These are phyloP conservation scores for Stephanodiscus minutulus DNA, from an alignment of 108 stramenopile species.

Conservation along the genomic window DNA sequence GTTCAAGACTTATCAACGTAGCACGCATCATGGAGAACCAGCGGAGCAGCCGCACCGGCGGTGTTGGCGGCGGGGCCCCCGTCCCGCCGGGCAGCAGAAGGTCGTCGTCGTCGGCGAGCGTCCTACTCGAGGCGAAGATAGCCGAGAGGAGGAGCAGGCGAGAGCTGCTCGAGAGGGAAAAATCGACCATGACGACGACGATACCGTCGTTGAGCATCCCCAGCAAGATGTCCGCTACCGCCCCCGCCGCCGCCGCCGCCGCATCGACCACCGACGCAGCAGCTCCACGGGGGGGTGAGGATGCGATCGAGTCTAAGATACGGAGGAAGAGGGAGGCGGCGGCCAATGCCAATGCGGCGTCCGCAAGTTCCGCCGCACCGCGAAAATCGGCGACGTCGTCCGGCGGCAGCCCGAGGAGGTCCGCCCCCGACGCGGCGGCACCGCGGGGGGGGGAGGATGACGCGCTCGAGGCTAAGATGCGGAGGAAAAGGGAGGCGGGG, in stretches of 20 bases:
- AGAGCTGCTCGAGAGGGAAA: not conserved
- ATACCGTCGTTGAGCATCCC: too few species aligned
- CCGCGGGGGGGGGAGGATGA: not conserved
- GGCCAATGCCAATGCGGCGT: not conserved
- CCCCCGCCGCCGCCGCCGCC: not conserved
- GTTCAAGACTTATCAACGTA: too few species aligned
- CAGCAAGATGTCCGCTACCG: too few species aligned
- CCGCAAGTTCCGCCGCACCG: not conserved
- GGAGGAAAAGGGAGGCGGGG: conserved; percentile 13
- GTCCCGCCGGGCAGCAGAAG: too few species aligned
- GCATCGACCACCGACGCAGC: not conserved
- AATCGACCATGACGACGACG: too few species aligned
- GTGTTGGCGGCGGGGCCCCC: too few species aligned
- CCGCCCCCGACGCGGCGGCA: not conserved
- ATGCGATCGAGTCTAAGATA: conserved; percentile 19
- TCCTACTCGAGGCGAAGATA: conserved; percentile 3
- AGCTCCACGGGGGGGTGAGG: not conserved
- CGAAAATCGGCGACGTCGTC: not conserved
- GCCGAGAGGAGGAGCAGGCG: conserved; percentile 16
- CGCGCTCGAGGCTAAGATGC: conserved; percentile 19
- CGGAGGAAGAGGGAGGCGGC: conserved; percentile 16
- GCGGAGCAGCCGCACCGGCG: too few species aligned
- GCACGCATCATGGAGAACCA: too few species aligned
- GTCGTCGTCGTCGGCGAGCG: not conserved
- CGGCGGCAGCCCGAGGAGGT: conserved; percentile 4